phyloP scores from a whole-genome alignment of 192 early-diverging fungal species.

The Backusella macrospora region DNA sequence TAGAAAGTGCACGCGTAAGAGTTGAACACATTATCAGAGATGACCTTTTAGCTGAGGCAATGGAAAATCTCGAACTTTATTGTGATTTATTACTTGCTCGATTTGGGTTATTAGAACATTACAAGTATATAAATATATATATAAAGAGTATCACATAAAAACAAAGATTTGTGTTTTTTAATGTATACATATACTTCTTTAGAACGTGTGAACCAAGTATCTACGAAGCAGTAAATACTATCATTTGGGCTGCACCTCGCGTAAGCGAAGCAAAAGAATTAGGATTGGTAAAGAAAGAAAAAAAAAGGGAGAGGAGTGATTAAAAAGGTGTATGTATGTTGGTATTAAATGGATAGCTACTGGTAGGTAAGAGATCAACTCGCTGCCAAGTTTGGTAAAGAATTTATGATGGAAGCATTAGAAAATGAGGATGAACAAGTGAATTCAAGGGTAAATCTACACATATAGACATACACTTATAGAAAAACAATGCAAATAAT shows the following conservation, averaged over 20 bases:
- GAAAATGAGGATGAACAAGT: conserved; percentile 77
- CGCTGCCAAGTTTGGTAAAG: conserved; percentile 81
- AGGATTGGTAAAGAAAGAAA: conserved; percentile 37
- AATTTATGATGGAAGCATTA: conserved; percentile 72
- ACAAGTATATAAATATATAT: conserved; percentile 53
- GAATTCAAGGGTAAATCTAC: conserved; percentile 63
- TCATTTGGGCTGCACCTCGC: conserved; percentile 91
- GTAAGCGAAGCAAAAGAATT: conserved; percentile 85
- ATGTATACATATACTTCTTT: background rate
- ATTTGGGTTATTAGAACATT: conserved; percentile 83
- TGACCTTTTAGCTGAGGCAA: conserved; percentile 88
- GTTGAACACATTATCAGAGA: conserved; percentile 95
- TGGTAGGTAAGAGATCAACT: conserved; percentile 75
- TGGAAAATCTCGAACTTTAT: conserved; percentile 93
- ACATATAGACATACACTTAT: background rate
- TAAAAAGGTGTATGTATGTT: background rate
- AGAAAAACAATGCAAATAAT: background rate
- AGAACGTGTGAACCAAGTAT: conserved; percentile 82
- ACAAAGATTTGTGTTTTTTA: background rate
- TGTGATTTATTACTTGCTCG: conserved; percentile 88
- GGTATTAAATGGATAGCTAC: conserved; percentile 1
- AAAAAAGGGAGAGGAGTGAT: background rate
- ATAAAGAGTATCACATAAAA: background rate
- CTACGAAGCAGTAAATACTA: conserved; percentile 82
- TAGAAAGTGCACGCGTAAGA: conserved; percentile 83